Conservation (phyloP, 176 grass and related monocot species). For the Tuctoria greenei region DNA sequence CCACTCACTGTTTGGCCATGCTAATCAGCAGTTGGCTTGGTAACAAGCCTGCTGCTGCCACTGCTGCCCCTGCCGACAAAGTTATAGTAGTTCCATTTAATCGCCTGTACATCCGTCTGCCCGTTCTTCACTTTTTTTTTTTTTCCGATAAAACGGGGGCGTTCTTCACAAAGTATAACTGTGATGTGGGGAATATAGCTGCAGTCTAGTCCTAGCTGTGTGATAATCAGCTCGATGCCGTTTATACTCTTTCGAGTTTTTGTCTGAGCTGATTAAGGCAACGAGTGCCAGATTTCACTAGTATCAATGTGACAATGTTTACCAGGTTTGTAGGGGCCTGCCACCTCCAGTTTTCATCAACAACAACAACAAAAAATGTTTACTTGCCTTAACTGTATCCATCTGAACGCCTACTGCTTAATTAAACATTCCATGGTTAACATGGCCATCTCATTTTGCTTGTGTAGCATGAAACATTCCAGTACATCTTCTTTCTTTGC, state of each 20-base stretch:
- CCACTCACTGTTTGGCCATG: neutral
- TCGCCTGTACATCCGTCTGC: neutral
- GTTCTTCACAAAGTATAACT: neutral
- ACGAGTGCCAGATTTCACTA: neutral
- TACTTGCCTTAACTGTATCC: neutral
- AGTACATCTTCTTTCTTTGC: neutral
- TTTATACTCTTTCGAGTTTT: neutral
- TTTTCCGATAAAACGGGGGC: no score
- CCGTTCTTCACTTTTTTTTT: neutral
- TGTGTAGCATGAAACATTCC: neutral
- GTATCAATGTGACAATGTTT: neutral
- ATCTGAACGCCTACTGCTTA: neutral
- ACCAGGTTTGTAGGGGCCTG: neutral
- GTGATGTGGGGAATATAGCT: neutral
- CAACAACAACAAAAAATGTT: neutral
- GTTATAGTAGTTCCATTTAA: neutral
- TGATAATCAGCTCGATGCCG: neutral
- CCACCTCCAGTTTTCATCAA: no score
- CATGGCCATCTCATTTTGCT: neutral
- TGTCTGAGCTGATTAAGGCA: neutral
- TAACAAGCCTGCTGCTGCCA: neutral
- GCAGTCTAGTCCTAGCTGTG: neutral
- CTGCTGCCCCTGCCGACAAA: neutral
- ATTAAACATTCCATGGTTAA: neutral
- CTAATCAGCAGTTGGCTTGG: neutral